These are phyloP conservation scores for Leccinum pachyderme DNA, from an alignment of 1,284 basidiomycete species.

Conservation along the genomic window DNA sequence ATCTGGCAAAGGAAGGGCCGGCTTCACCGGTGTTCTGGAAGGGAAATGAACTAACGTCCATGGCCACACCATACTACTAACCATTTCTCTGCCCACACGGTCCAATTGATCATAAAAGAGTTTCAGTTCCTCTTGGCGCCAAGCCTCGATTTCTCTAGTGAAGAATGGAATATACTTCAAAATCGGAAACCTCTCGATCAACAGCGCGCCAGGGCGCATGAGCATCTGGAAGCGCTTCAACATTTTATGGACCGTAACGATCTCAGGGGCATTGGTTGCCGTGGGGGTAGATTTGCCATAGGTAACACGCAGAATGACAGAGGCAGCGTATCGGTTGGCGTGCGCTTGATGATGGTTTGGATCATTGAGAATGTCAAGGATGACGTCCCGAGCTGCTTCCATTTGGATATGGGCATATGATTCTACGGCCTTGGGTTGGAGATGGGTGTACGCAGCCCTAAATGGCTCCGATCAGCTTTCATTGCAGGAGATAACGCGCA, in stretches of 20 bases:
- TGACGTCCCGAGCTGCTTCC: slow-evolving; percentile 35
- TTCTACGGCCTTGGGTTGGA: slow-evolving; percentile 37
- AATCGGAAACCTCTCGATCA: slow-evolving; percentile 42
- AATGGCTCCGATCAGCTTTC: not conserved
- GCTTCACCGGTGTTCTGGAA: slow-evolving; percentile 20
- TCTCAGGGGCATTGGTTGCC: slow-evolving; percentile 41
- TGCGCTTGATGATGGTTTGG: slow-evolving; percentile 40
- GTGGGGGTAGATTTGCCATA: slow-evolving; percentile 49
- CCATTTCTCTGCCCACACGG: slow-evolving; percentile 36
- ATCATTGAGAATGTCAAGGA: slow-evolving; percentile 39
- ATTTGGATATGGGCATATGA: slow-evolving; percentile 40
- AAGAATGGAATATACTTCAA: slow-evolving; percentile 42
- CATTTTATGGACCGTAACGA: slow-evolving; percentile 38
- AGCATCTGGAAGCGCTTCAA: slow-evolving; percentile 37
- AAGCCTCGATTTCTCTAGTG: slow-evolving; percentile 31
- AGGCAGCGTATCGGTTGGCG: slow-evolving; percentile 43
- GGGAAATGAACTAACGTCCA: not conserved
- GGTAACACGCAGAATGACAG: slow-evolving; percentile 46
- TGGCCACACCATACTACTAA: slow-evolving; percentile 27
- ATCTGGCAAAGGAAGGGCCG: slow-evolving; percentile 31
- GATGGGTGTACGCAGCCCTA: slow-evolving; percentile 39
- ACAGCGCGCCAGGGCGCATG: slow-evolving; percentile 39
- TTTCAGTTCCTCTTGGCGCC: slow-evolving; percentile 42
- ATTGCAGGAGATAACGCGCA: not conserved
- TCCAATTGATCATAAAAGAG: slow-evolving; percentile 40